Evolutionary conservation across 2,329 filamentous ascomycete genomes (phyloP), one percentile per base, ranked within the genome.

Genomic region (Diaporthe humulicola): DNA sequence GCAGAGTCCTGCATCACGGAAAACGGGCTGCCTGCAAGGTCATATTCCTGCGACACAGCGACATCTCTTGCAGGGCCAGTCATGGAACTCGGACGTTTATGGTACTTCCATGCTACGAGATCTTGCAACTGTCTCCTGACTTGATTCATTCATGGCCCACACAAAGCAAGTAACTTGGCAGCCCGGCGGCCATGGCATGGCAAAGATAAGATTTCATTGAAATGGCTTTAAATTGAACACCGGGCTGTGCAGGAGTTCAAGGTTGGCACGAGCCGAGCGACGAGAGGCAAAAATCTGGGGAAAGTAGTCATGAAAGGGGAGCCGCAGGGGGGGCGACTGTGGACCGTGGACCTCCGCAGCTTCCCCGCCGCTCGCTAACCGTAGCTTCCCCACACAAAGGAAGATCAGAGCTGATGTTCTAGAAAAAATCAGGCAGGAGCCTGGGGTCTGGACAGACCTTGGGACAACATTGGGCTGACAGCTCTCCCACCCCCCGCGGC

Each of bases 161-260:
- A 36, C 22, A 19, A 33, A 25, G 19, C 33, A 9, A 48, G 10
- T 48, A 22, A 7, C 60, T 22, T 42, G 36, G 58, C 38, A n/a
- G 57, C 57, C 33, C 33, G 57, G 57, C 33, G 57, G 56, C 38
- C 58, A 5, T 19, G 60, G 60, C 60, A 67, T 52, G 61, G 28
- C 61, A 67, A 52, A 38, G 42, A 25, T 28, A 33, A 67, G 61
- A 67, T 67, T 67, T 25, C 12, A 69, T 28, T 22, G 64, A 54
- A 69, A 69, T 54, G 64, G 64, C 64, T 69, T 69, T 69, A 69
- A 54, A 69, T 69, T 69, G 48, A 69, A n/a, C 48, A n/a, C 15
- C 48, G 45, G 64, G 64, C 64, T 54, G 64, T 69, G 48, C 61
- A 67, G 42, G 45, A 25, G 45, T 50, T 50, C 61, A 50, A 38